phyloP scores from a whole-genome alignment of 495 filamentous ascomycete genomes.

The Tuber indicum region DNA sequence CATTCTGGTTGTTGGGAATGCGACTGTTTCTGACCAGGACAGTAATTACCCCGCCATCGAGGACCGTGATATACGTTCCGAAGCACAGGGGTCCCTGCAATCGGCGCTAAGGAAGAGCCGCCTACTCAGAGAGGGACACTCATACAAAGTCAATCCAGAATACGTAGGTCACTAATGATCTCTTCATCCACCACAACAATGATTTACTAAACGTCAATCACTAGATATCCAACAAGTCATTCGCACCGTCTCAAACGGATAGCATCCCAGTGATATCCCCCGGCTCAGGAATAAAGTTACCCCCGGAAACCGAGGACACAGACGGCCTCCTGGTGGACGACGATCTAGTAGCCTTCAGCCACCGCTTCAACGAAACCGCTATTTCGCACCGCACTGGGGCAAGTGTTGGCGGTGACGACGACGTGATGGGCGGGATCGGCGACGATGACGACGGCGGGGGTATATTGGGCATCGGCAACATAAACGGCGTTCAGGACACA shows the following conservation, averaged over 20 bases:
- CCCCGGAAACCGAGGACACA: conserved; percentile 33
- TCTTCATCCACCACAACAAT: background rate
- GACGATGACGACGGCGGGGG: background rate
- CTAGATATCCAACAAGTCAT: conserved; percentile 6
- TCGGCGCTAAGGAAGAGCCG: conserved; percentile 36
- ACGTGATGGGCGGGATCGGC: background rate
- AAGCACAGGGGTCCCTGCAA: conserved; percentile 36
- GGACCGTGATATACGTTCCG: conserved; percentile 35
- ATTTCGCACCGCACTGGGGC: background rate
- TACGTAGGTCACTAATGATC: conserved; percentile 1
- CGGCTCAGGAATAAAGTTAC: conserved; percentile 38
- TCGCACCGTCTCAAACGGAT: conserved; percentile 10
- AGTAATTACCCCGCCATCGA: conserved; percentile 41
- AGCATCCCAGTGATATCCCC: conserved; percentile 33
- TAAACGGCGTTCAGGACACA: background rate
- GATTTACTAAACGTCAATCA: background rate
- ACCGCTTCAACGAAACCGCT: conserved; percentile 23
- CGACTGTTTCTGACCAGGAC: background rate
- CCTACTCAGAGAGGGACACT: conserved; percentile 34
- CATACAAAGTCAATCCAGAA: conserved; percentile 39
- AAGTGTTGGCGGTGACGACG: background rate
- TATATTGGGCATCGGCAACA: background rate
- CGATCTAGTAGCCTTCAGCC: conserved; percentile 37
- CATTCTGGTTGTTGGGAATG: background rate
- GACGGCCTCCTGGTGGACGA: conserved; percentile 35